phyloP scores from a whole-genome alignment of 768 basidiomycete species.

The Coprinopsis strossmayeri region DNA sequence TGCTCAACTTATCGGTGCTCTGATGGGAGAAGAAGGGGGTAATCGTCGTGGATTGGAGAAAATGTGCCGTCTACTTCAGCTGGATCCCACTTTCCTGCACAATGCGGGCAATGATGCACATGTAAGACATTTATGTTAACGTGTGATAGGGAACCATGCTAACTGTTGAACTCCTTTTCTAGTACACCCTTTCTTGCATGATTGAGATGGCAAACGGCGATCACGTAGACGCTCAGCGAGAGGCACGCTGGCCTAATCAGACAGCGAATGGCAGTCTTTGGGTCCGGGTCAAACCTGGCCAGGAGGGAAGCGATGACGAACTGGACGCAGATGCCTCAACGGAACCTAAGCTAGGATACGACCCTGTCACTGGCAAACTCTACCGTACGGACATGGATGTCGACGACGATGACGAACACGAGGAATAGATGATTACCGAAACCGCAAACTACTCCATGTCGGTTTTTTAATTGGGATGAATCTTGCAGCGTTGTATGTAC shows the following conservation, averaged over 20 bases:
- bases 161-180: slow-evolving; percentile 3
- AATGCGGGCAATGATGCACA: slow-evolving; percentile 87
- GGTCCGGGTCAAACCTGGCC: slow-evolving; percentile 53
- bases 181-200: slow-evolving; percentile 69
- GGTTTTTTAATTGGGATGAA: background rate
- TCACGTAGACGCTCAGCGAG: slow-evolving; percentile 68
- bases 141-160: background rate
- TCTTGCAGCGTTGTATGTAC: background rate
- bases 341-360: slow-evolving; percentile 19
- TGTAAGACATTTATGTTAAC: slow-evolving; percentile 35
- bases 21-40: slow-evolving; percentile 53
- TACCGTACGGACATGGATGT: slow-evolving; percentile 4
- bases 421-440: background rate
- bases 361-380: slow-evolving; percentile 6
- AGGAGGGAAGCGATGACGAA: slow-evolving; percentile 49
- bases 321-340: slow-evolving; percentile 32
- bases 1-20: slow-evolving; percentile 64
- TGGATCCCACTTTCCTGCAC: slow-evolving; percentile 53
- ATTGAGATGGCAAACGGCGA: slow-evolving; percentile 70
- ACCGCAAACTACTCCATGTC: background rate
- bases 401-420: background rate
- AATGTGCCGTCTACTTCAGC: slow-evolving; percentile 56
- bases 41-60: slow-evolving; percentile 53
- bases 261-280: slow-evolving; percentile 35
- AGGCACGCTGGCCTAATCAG: slow-evolving; percentile 71